Base-by-base conservation (phyloP, 768 basidiomycete species). In the Russula olivacea region DNA sequence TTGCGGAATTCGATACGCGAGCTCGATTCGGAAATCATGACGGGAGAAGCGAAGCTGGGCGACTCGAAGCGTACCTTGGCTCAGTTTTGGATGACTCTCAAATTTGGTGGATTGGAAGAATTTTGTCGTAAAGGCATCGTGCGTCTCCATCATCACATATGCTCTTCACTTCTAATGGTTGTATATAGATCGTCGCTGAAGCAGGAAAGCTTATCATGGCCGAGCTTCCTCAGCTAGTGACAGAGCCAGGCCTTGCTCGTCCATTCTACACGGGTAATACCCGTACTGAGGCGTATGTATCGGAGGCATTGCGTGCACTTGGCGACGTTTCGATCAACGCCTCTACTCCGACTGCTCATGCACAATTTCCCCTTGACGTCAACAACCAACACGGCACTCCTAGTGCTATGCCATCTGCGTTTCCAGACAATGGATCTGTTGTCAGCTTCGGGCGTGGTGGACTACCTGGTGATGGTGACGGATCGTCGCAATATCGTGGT, bases 101-200 rank as follows among this genome's bases (percentile, higher is more conserved):
- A 96, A 76, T 94, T 95, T 71, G 92, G 91, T 25, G 93, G 91
- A 7, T 74, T 96, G 49, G 73, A 86, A 50, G 94, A 97, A 73
- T 85, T 83, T 61, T 88, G 87, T 58, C 89, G 94, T 75, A 95
- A 91, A 74, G 88, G 91, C 59, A 76, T 73, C 15, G 78, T 80
- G 54, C 59, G 77, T 72, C 28, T 14, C 58, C n/a, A 15, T 47
- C 36, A n/a, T 34, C 43, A 53, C 41, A 38, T 34, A 19, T 51
- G 12, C 48, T 48, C 3, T 32, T 34, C 8, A 25, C 49, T n/a
- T 38, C 55, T 61, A 50, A 64, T 47, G 56, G 47, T 28, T 43
- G 10, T 11, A 15, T 58, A 4, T 61, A 83, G 81, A 82, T 86
- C 63, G 72, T 76, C n/a, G 82, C 77, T 30, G 81, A 84, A 61